phyloP scores from a whole-genome alignment of 306 rosid species.

The Sindora glabra region DNA sequence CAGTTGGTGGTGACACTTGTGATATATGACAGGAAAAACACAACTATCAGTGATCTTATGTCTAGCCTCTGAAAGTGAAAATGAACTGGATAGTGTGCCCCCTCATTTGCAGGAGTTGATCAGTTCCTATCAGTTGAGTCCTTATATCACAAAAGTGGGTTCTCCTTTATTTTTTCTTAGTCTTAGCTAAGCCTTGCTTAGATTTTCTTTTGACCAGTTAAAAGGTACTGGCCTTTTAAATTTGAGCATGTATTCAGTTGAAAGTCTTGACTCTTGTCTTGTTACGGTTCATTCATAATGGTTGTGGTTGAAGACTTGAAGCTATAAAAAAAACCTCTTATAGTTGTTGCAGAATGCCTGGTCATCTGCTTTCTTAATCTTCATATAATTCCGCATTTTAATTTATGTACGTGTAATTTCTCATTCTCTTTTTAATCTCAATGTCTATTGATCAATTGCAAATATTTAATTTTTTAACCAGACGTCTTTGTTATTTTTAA shows the following conservation, averaged over 20 bases:
- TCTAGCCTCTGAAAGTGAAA: constrained; percentile 42
- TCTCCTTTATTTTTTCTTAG: constrained; percentile 19
- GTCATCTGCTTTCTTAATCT: too few species aligned
- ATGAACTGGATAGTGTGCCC: constrained; percentile 40
- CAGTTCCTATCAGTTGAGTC: constrained; percentile 64
- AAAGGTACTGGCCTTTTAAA: neutral
- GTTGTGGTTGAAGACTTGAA: too few species aligned
- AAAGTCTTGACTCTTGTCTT: too few species aligned
- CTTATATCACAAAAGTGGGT: constrained; percentile 84
- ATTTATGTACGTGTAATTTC: too few species aligned
- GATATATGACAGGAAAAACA: constrained; percentile 44
- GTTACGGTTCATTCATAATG: too few species aligned
- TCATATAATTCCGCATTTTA: too few species aligned
- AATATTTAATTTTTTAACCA: too few species aligned
- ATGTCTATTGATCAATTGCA: too few species aligned
- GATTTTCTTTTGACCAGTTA: neutral
- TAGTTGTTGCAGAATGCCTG: neutral
- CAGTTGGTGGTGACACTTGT: constrained; percentile 11
- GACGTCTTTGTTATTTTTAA: too few species aligned
- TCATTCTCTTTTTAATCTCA: too few species aligned
- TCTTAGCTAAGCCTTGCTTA: neutral
- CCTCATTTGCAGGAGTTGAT: constrained; percentile 50
- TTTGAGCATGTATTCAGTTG: too few species aligned
- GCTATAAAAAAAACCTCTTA: too few species aligned
- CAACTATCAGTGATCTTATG: constrained; percentile 61